These are phyloP conservation scores for Eutypella sp. DNA, from an alignment of 2,329 filamentous ascomycete species.

Conservation along the genomic window DNA sequence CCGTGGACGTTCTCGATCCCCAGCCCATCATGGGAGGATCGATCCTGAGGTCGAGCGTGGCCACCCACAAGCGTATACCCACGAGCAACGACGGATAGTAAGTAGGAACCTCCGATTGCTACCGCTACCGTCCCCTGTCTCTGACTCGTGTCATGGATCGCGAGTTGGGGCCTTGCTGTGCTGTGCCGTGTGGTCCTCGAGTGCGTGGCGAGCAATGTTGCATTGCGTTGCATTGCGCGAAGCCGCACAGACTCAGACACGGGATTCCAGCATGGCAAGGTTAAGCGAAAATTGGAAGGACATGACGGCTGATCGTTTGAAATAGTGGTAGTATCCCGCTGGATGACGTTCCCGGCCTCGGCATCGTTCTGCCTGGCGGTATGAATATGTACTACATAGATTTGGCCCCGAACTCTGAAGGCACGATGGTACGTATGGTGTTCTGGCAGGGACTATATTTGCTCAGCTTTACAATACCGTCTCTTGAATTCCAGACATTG, in stretches of 20 bases:
- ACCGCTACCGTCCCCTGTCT: background rate
- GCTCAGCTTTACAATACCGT: too few species aligned
- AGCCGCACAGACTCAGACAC: too few species aligned
- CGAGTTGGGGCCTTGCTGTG: background rate
- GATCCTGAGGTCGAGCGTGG: constrained; percentile 16
- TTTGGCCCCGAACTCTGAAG: constrained; percentile 23
- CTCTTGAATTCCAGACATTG: too few species aligned
- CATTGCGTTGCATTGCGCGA: too few species aligned
- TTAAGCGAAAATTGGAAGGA: too few species aligned
- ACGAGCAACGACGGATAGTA: constrained; percentile 23
- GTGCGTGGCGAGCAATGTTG: background rate
- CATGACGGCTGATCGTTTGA: background rate
- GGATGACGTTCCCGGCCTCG: constrained; percentile 22
- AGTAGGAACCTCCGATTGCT: constrained; percentile 13
- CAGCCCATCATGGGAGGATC: constrained; percentile 15
- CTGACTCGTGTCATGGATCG: background rate
- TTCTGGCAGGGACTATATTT: too few species aligned
- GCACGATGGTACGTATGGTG: constrained; percentile 20
- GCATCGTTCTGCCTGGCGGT: constrained; percentile 27
- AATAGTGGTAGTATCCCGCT: constrained; percentile 20
- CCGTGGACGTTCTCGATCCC: constrained; percentile 16
- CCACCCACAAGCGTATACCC: constrained; percentile 18
- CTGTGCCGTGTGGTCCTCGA: background rate
- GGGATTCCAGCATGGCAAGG: too few species aligned
- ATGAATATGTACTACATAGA: constrained; percentile 27